Conservation (phyloP, 208 protist genomes). For the Acanthamoeba rhysodes region DNA sequence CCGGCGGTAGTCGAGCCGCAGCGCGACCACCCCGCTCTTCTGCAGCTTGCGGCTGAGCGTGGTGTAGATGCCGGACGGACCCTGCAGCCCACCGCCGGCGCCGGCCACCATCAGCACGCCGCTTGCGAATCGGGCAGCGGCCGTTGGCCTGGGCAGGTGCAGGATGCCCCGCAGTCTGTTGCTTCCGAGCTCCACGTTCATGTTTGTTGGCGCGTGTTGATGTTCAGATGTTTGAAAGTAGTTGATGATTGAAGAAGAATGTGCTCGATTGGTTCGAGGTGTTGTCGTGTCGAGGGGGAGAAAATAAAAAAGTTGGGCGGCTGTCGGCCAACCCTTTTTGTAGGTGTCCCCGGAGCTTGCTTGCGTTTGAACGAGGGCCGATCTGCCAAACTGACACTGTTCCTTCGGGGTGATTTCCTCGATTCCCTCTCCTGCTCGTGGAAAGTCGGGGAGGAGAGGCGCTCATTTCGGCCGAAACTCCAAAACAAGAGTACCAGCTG, state of each 20-base stretch:
- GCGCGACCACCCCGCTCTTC: conserved; percentile 20
- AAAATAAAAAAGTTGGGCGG: background rate
- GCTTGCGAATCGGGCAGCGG: background rate
- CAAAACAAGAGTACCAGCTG: too few relatives aligned
- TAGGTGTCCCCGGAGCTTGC: background rate
- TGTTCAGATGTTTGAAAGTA: too few relatives aligned
- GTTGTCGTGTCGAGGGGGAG: background rate
- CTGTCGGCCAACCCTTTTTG: background rate
- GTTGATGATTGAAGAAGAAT: background rate
- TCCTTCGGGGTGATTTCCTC: too few relatives aligned
- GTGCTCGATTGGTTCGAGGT: too few relatives aligned
- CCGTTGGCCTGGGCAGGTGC: conserved; percentile 6
- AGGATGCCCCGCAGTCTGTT: conserved; percentile 37
- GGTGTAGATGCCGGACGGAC: conserved; percentile 52
- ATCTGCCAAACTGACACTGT: too few relatives aligned
- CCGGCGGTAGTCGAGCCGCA: conserved; percentile 40
- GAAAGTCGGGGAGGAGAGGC: too few relatives aligned
- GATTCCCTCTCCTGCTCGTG: too few relatives aligned
- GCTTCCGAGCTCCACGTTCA: conserved; percentile 48
- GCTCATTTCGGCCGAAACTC: too few relatives aligned
- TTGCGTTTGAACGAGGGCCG: too few relatives aligned
- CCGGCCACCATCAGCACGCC: conserved; percentile 27
- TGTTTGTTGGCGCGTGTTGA: background rate
- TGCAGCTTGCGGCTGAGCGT: conserved; percentile 48
- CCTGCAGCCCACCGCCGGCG: conserved; percentile 29